phyloP scores from a whole-genome alignment of 352 stramenopile genomes.

The Pythium scleroteichum region DNA sequence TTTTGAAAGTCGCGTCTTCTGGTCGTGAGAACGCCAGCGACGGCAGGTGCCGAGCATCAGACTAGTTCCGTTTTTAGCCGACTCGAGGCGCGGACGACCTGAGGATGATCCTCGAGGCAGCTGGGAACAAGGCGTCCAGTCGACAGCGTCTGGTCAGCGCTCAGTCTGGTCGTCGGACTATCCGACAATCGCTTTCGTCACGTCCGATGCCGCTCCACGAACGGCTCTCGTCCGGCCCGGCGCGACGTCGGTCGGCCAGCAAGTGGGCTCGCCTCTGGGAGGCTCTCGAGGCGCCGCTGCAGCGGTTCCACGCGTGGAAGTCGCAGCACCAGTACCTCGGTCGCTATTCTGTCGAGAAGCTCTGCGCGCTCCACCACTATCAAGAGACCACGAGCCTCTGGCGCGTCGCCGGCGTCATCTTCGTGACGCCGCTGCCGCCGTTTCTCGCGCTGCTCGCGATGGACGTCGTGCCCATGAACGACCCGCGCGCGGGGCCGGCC shows the following conservation, averaged over 20 bases:
- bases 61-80: too few species aligned
- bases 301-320: slow-evolving; percentile 22
- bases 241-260: background rate
- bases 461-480: slow-evolving; percentile 15
- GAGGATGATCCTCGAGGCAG: too few species aligned
- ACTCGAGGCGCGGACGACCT: too few species aligned
- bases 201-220: too few species aligned
- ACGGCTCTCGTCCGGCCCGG: background rate
- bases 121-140: too few species aligned
- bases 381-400: slow-evolving; percentile 7
- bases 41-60: too few species aligned
- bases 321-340: slow-evolving; percentile 24
- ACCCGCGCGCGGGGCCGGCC: background rate
- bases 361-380: slow-evolving; percentile 22
- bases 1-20: too few species aligned
- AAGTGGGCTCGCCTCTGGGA: background rate
- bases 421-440: slow-evolving; percentile 15
- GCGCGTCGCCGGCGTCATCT: slow-evolving; percentile 11
- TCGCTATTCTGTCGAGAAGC: slow-evolving; percentile 27
- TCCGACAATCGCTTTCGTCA: too few species aligned
- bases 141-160: too few species aligned
- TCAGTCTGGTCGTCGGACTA: too few species aligned
- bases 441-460: slow-evolving; percentile 14
- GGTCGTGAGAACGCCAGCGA: background rate
- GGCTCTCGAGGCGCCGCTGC: slow-evolving; percentile 2